These are phyloP conservation scores for Cucumis melo DNA, from an alignment of 306 rosid species.

Conservation along the genomic window DNA sequence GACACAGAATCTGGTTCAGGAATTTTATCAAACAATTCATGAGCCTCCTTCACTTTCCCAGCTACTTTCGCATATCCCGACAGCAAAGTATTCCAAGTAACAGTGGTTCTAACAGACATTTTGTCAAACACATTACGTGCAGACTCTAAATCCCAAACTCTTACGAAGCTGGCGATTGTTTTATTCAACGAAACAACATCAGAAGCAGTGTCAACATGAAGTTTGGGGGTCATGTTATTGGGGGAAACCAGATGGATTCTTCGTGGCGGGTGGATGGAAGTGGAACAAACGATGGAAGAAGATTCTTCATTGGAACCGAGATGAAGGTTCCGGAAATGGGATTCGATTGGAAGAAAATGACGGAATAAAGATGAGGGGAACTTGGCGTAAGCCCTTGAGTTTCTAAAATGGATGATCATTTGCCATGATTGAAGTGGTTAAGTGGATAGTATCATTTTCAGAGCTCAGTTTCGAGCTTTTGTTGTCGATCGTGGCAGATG, in stretches of 20 bases:
- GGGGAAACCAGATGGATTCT: constrained; percentile 15
- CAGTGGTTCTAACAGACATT: constrained; percentile 46
- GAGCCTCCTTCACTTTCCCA: constrained; percentile 37
- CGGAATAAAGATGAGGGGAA: background rate
- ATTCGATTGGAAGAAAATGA: constrained; percentile 1
- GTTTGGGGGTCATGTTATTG: constrained; percentile 3
- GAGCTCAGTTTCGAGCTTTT: background rate
- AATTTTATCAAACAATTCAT: constrained; percentile 48
- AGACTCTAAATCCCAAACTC: constrained; percentile 44
- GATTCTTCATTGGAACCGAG: constrained; percentile 6
- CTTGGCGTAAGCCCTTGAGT: background rate
- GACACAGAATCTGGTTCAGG: constrained; percentile 67
- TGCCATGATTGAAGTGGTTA: constrained; percentile 7
- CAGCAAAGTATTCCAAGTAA: constrained; percentile 68
- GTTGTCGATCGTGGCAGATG: background rate
- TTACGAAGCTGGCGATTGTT: constrained; percentile 31
- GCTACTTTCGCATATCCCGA: constrained; percentile 34
- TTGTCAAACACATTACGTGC: constrained; percentile 40
- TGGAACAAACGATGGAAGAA: constrained; percentile 1
- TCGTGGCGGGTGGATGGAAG: constrained; percentile 5
- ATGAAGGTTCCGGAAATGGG: constrained; percentile 10
- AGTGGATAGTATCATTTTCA: background rate
- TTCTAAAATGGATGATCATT: constrained; percentile 13
- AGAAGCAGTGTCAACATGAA: background rate
- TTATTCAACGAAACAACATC: constrained; percentile 38